phyloP scores from a whole-genome alignment of 2,329 filamentous ascomycete species.

The Aspergillus fumigatus region DNA sequence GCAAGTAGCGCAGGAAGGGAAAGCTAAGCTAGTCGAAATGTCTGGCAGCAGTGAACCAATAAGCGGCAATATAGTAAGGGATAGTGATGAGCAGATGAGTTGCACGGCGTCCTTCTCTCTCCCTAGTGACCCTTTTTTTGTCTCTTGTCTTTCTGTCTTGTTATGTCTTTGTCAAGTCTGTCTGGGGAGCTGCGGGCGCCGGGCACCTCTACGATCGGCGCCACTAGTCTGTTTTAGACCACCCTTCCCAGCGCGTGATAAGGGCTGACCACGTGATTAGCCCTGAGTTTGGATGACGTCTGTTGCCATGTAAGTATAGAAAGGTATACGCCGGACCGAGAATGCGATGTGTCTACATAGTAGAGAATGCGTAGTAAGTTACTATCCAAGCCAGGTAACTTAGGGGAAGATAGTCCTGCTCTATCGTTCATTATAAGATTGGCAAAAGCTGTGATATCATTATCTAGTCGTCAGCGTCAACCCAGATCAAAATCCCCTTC shows the following conservation, averaged over 20 bases:
- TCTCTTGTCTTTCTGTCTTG: slow-evolving; percentile 1
- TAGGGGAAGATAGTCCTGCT: background rate
- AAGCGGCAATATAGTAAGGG: background rate
- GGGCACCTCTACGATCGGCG: slow-evolving; percentile 16
- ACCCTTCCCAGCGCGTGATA: slow-evolving; percentile 11
- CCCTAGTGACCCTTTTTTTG: background rate
- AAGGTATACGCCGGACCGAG: background rate
- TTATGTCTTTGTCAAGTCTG: slow-evolving; percentile 10
- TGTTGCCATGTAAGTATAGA: too few relatives aligned
- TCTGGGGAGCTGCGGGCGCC: slow-evolving; percentile 17
- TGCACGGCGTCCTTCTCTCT: background rate
- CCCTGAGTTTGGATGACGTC: background rate
- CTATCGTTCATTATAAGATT: background rate
- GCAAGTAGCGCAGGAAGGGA: slow-evolving; percentile 1
- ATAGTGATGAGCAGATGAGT: background rate
- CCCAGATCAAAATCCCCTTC: slow-evolving; percentile 45
- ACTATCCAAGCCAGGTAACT: background rate
- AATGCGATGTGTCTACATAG: background rate
- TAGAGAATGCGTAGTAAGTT: background rate
- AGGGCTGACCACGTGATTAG: slow-evolving; percentile 19
- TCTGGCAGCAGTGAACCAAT: background rate
- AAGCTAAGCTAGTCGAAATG: background rate
- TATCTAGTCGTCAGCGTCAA: slow-evolving; percentile 36
- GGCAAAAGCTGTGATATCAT: background rate
- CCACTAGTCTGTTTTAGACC: slow-evolving; percentile 16